phyloP scores from a whole-genome alignment of 306 rosid genomes.

The Glycine soja region DNA sequence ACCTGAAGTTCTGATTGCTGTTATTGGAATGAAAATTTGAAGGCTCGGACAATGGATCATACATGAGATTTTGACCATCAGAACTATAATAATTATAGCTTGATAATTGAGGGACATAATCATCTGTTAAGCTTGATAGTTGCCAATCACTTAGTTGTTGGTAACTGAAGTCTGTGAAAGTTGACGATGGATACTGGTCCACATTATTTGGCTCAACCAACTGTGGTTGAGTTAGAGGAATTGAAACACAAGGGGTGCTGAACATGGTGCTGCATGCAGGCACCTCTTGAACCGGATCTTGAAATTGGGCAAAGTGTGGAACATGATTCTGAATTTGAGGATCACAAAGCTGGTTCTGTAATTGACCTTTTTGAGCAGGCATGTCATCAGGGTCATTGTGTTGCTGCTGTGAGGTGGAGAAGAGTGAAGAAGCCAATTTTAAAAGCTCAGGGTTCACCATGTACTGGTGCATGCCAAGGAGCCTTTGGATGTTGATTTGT shows the following conservation, averaged over 20 bases:
- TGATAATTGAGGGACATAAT: slow-evolving; percentile 50
- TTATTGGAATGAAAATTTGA: slow-evolving; percentile 56
- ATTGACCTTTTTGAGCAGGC: slow-evolving; percentile 24
- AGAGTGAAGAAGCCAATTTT: slow-evolving; percentile 73
- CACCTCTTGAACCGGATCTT: slow-evolving; percentile 45
- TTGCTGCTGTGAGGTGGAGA: slow-evolving; percentile 58
- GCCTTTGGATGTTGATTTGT: slow-evolving; percentile 41
- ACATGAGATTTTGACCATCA: slow-evolving; percentile 45
- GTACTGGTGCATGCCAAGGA: slow-evolving; percentile 62
- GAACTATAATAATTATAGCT: slow-evolving; percentile 43
- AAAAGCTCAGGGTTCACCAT: slow-evolving; percentile 71
- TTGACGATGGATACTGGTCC: slow-evolving; percentile 49
- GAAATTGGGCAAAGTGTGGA: slow-evolving; percentile 48
- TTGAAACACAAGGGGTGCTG: slow-evolving; percentile 45
- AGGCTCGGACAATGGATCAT: slow-evolving; percentile 51
- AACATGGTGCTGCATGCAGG: slow-evolving; percentile 18
- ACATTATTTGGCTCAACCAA: slow-evolving; percentile 13
- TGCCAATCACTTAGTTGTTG: slow-evolving; percentile 55
- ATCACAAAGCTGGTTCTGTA: slow-evolving; percentile 47
- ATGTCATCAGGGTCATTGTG: slow-evolving; percentile 40
- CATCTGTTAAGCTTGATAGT: slow-evolving; percentile 37
- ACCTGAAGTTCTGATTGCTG: slow-evolving; percentile 53
- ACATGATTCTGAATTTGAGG: slow-evolving; percentile 48
- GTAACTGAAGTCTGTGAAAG: slow-evolving; percentile 48
- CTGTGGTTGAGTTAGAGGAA: slow-evolving; percentile 46